A percentile compares a stretch with the other conserved stretches of the same genome.
Conservation (phyloP, 345 rosid species). For the Eucalyptus curtisii region DNA sequence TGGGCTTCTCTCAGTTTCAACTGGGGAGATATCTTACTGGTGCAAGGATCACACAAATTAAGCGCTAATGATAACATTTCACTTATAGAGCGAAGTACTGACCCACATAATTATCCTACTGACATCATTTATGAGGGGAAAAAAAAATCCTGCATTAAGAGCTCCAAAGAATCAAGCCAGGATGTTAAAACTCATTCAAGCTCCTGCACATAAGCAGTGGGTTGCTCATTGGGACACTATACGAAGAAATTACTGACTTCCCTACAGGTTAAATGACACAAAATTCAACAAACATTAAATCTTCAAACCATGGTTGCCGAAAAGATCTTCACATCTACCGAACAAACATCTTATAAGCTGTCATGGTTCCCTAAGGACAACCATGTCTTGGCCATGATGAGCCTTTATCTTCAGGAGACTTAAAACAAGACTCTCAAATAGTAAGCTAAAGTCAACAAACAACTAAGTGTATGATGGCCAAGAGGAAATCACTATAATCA, state of each 20-base stretch:
- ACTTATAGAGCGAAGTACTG: background rate
- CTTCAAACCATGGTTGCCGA: background rate
- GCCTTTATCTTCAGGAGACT: background rate
- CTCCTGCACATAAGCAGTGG: background rate
- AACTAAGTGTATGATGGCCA: background rate
- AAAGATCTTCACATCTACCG: background rate
- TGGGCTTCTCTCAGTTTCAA: background rate
- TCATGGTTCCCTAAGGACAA: background rate
- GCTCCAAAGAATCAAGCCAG: background rate
- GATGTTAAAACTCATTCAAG: background rate
- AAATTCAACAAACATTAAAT: background rate
- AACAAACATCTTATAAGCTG: background rate
- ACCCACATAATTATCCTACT: background rate
- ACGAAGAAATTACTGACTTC: background rate
- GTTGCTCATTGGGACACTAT: background rate
- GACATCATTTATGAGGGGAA: background rate
- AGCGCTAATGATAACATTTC: background rate
- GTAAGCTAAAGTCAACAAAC: background rate
- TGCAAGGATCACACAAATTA: background rate
- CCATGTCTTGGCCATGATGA: background rate
- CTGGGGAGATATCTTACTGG: background rate
- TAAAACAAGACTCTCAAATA: background rate
- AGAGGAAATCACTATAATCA: background rate
- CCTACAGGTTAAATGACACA: background rate
- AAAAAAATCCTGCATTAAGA: background rate